Evolutionary conservation across 1,139 yeast genomes (phyloP).

Genomic region (Debaryomyces sp.): DNA sequence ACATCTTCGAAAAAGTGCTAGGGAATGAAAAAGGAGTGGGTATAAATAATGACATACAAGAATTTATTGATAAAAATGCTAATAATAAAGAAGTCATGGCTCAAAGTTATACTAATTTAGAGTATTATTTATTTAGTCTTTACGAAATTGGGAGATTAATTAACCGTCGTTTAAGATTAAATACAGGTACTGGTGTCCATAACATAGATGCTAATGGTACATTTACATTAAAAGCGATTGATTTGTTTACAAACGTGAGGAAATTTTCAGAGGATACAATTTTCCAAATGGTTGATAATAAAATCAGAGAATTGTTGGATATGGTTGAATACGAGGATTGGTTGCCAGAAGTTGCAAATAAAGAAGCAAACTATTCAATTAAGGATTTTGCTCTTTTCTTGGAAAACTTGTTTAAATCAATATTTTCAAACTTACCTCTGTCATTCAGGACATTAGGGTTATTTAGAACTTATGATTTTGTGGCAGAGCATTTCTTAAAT

Average conservation of each 20-base stretch:
- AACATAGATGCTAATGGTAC: constrained; percentile 43
- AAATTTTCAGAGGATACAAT: constrained; percentile 80
- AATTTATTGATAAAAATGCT: constrained; percentile 59
- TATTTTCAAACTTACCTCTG: constrained; percentile 81
- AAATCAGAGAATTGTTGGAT: constrained; percentile 78
- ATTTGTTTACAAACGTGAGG: constrained; percentile 60
- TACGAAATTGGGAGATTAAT: constrained; percentile 55
- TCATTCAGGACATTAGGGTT: constrained; percentile 78
- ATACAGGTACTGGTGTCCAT: constrained; percentile 56
- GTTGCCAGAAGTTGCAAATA: constrained; percentile 46
- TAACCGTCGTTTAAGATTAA: constrained; percentile 46
- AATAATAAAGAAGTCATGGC: constrained; percentile 88
- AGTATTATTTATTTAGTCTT: constrained; percentile 72
- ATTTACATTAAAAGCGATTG: constrained; percentile 45
- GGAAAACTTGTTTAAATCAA: constrained; percentile 83
- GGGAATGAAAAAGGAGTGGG: constrained; percentile 53
- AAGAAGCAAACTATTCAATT: constrained; percentile 73
- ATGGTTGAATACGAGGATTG: constrained; percentile 87
- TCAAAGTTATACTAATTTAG: constrained; percentile 85
- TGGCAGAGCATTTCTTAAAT: constrained; percentile 70
- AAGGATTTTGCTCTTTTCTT: constrained; percentile 87
- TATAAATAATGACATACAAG: constrained; percentile 66
- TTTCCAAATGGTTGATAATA: constrained; percentile 77
- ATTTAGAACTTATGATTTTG: constrained; percentile 83
- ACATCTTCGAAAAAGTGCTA: constrained; percentile 69